Conservation (phyloP, 148 eudicot genomes). For the Beta vulgaris region DNA sequence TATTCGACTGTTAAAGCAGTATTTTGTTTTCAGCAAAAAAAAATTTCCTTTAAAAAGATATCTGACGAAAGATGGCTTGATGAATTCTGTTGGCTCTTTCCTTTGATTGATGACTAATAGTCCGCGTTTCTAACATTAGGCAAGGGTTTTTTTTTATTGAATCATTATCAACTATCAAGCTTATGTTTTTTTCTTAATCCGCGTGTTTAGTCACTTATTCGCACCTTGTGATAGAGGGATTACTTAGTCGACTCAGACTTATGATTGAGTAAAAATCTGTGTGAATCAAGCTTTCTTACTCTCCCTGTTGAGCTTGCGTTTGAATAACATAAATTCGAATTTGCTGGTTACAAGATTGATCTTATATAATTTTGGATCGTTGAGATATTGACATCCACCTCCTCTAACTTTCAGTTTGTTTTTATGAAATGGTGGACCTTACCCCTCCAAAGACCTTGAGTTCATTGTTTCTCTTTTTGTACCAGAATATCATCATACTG, state of each 20-base stretch:
- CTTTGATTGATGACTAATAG: neutral
- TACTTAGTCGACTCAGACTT: too few relatives aligned
- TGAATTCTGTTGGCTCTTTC: neutral
- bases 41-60: neutral
- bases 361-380: neutral
- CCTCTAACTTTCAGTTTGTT: neutral
- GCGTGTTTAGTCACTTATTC: too few relatives aligned
- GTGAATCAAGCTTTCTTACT: too few relatives aligned
- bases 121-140: neutral
- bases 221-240: too few relatives aligned
- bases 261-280: too few relatives aligned
- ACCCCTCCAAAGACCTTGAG: neutral
- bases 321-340: too few relatives aligned
- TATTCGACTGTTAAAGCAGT: neutral
- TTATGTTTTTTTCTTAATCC: neutral
- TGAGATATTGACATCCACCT: neutral
- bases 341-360: too few relatives aligned
- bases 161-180: neutral
- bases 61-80: neutral
- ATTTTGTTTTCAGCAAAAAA: neutral
- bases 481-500: too few relatives aligned
- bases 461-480: neutral
- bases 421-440: neutral
- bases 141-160: too few relatives aligned
- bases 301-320: too few relatives aligned